Conservation (phyloP, 805 yeast genomes). For the Clavispora santaluciae region DNA sequence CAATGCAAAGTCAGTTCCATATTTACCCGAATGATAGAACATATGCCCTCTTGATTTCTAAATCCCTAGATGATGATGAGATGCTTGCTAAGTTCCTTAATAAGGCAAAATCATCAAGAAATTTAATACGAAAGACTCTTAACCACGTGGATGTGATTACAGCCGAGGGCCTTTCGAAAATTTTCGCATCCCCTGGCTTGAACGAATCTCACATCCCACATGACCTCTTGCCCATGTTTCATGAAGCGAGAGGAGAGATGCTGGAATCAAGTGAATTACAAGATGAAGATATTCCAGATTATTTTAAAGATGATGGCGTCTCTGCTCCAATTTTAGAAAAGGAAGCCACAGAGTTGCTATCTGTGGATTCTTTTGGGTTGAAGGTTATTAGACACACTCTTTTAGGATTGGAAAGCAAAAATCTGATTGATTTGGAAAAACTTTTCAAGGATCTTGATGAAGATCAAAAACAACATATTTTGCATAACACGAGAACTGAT, state of each 20-base stretch:
- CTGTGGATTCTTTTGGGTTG: slow-evolving; percentile 76
- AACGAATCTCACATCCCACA: slow-evolving; percentile 28
- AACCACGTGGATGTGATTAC: slow-evolving; percentile 52
- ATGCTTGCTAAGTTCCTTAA: slow-evolving; percentile 11
- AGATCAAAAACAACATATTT: slow-evolving; percentile 22
- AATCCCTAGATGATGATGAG: slow-evolving; percentile 18
- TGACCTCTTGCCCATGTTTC: slow-evolving; percentile 28
- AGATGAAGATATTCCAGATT: slow-evolving; percentile 14
- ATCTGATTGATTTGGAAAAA: slow-evolving; percentile 19
- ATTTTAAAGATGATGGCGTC: slow-evolving; percentile 27
- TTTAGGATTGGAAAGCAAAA: slow-evolving; percentile 31
- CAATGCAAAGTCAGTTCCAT: slow-evolving; percentile 20
- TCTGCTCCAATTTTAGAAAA: slow-evolving; percentile 46
- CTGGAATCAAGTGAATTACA: slow-evolving; percentile 1
- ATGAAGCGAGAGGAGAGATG: slow-evolving; percentile 17
- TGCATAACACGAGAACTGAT: slow-evolving; percentile 28
- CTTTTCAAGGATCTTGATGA: slow-evolving; percentile 25
- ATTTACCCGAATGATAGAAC: slow-evolving; percentile 50
- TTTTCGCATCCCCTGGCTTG: slow-evolving; percentile 22
- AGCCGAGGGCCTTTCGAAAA: slow-evolving; percentile 38
- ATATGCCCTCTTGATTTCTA: slow-evolving; percentile 53
- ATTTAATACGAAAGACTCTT: slow-evolving; percentile 26
- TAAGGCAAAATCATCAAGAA: slow-evolving; percentile 6
- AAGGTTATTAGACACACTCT: slow-evolving; percentile 74
- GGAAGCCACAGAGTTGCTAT: slow-evolving; percentile 47